Conservation (phyloP, 1,139 yeast species). For the Geotrichum candidum region DNA sequence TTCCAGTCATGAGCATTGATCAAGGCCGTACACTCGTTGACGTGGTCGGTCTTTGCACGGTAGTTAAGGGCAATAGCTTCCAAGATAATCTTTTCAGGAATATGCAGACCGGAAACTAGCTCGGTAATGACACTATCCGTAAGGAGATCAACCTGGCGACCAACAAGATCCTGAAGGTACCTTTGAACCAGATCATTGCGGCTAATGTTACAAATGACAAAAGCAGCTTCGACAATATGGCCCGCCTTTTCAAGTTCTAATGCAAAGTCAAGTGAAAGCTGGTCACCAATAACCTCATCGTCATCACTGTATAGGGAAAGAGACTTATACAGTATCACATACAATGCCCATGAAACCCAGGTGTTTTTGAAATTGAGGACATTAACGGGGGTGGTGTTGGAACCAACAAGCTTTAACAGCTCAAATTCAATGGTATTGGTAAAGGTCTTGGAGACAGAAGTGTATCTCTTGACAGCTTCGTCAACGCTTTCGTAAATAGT, state of each 20-base stretch:
- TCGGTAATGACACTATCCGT: constrained; percentile 29
- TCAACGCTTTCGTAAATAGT: constrained; percentile 37
- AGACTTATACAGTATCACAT: constrained; percentile 39
- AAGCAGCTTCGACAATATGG: constrained; percentile 55
- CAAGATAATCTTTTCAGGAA: constrained; percentile 15
- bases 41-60: constrained; percentile 44
- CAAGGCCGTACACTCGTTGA: constrained; percentile 57
- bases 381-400: constrained; percentile 30
- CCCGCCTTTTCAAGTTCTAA: constrained; percentile 46
- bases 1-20: constrained; percentile 55
- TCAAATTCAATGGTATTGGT: constrained; percentile 28
- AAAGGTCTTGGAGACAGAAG: constrained; percentile 27
- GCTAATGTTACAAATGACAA: constrained; percentile 50
- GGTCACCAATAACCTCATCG: constrained; percentile 38
- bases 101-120: constrained; percentile 31
- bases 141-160: constrained; percentile 44
- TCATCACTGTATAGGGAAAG: constrained; percentile 18
- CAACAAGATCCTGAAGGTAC: constrained; percentile 43
- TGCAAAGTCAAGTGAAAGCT: constrained; percentile 47
- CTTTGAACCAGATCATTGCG: constrained; percentile 41
- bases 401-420: constrained; percentile 42
- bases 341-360: constrained; percentile 52
- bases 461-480: constrained; percentile 35
- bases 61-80: constrained; percentile 35
- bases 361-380: constrained; percentile 27